phyloP scores from a whole-genome alignment of 305 asterid species.

The Fraxinus albicans region DNA sequence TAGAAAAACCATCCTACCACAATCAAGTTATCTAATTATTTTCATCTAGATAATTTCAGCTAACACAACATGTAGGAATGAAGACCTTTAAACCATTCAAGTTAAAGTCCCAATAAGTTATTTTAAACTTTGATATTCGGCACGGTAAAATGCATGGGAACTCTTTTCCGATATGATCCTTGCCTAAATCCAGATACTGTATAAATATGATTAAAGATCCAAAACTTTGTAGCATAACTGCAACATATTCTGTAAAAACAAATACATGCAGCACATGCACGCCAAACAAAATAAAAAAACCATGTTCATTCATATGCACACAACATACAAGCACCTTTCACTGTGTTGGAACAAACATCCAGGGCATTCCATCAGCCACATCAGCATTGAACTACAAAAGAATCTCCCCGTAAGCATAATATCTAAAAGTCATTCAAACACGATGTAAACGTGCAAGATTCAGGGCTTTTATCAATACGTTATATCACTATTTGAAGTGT shows the following conservation, averaged over 20 bases:
- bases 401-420: slow-evolving; percentile 64
- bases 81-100: neutral
- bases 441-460: neutral
- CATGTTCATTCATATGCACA: slow-evolving; percentile 7
- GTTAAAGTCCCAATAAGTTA: neutral
- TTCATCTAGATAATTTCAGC: neutral
- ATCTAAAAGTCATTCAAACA: slow-evolving; percentile 26
- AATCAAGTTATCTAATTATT: neutral
- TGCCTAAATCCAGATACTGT: slow-evolving; percentile 43
- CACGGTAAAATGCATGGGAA: slow-evolving; percentile 95
- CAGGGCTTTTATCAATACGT: neutral
- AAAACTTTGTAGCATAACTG: neutral
- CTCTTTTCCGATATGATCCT: slow-evolving; percentile 95
- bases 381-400: slow-evolving; percentile 95
- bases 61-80: neutral
- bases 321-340: slow-evolving; percentile 64
- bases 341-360: slow-evolving; percentile 90
- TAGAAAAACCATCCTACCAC: neutral
- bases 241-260: slow-evolving; percentile 5
- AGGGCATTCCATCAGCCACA: slow-evolving; percentile 96
- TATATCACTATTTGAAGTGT: neutral
- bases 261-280: neutral
- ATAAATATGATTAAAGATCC: neutral
- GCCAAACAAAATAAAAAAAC: neutral
- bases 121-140: slow-evolving; percentile 73